Evolutionary conservation across 805 yeast genomes (phyloP).

Genomic region (Tetrapisispora arboricola): DNA sequence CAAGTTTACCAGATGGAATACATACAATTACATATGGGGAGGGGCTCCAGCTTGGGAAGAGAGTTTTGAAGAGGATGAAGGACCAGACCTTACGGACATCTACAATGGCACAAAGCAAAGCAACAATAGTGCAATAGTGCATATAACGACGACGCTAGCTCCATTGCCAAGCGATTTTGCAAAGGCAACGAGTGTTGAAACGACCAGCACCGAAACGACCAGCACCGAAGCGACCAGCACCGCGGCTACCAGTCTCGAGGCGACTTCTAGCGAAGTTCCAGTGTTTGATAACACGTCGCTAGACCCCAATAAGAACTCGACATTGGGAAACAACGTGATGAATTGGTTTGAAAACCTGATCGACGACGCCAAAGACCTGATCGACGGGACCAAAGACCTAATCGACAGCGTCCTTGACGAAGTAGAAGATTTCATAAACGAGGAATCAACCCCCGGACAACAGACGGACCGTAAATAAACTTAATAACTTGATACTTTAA

Average conservation of each 20-base stretch:
- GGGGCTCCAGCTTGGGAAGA: slow-evolving; percentile 4
- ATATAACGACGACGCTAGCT: not conserved
- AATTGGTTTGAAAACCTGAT: slow-evolving; percentile 8
- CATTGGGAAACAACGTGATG: slow-evolving; percentile 3
- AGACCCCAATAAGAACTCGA: too few relatives aligned
- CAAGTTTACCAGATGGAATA: slow-evolving; percentile 10
- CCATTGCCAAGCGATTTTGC: not conserved
- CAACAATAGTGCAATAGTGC: not conserved
- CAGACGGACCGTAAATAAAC: not conserved
- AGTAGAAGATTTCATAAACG: not conserved
- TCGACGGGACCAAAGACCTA: slow-evolving; percentile 17
- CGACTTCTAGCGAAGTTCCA: too few relatives aligned
- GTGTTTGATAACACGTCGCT: too few relatives aligned
- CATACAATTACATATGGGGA: slow-evolving; percentile 21
- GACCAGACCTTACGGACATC: too few relatives aligned
- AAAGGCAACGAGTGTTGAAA: too few relatives aligned
- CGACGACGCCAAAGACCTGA: slow-evolving; percentile 17
- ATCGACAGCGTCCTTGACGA: slow-evolving; percentile 21
- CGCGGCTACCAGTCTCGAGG: too few relatives aligned
- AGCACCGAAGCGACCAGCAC: too few relatives aligned
- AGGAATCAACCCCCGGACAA: too few relatives aligned
- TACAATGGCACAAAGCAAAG: too few relatives aligned
- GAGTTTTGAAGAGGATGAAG: not conserved
- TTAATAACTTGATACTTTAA: too few relatives aligned
- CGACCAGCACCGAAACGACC: too few relatives aligned